Percentiles rank a stretch among this genome's conserved stretches.
Evolutionary conservation across 257 asterid species (phyloP).

Genomic region (Fraxinus cuspidata): DNA sequence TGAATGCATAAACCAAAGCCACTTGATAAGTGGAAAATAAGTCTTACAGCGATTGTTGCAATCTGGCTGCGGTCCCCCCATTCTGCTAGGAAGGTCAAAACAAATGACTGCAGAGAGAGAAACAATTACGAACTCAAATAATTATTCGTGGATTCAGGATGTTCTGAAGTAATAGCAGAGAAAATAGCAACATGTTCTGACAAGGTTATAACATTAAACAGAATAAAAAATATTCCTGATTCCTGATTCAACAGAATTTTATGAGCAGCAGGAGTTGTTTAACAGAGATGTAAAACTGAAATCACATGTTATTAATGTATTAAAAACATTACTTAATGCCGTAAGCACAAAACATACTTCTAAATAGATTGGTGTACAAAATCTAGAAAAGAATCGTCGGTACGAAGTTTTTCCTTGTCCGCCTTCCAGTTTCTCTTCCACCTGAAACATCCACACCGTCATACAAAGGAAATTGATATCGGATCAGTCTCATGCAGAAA

Average conservation of each 20-base stretch:
- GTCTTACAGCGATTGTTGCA: constrained; percentile 94
- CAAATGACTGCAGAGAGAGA: constrained; percentile 65
- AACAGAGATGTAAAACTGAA: not conserved
- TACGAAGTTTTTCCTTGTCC: constrained; percentile 76
- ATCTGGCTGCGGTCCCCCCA: constrained; percentile 99
- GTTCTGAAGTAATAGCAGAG: constrained; percentile 1
- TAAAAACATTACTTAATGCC: not conserved
- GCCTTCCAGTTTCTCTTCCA: constrained; percentile 83
- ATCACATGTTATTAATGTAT: not conserved
- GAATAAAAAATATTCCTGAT: not conserved
- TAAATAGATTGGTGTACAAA: constrained; percentile 83
- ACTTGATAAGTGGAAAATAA: constrained; percentile 14
- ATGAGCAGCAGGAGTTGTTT: not conserved
- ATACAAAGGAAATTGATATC: not conserved
- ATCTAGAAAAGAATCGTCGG: constrained; percentile 79
- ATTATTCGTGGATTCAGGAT: constrained; percentile 18
- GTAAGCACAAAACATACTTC: constrained; percentile 51
- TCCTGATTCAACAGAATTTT: not conserved
- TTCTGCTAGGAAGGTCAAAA: constrained; percentile 93
- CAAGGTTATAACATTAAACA: not conserved
- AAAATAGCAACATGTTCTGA: not conserved
- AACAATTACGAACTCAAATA: not conserved
- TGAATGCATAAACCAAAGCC: not conserved
- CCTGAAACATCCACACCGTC: constrained; percentile 41
- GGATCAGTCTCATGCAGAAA: not conserved